phyloP scores from a whole-genome alignment of 192 early-diverging fungal genomes.

The Podila epicladia region DNA sequence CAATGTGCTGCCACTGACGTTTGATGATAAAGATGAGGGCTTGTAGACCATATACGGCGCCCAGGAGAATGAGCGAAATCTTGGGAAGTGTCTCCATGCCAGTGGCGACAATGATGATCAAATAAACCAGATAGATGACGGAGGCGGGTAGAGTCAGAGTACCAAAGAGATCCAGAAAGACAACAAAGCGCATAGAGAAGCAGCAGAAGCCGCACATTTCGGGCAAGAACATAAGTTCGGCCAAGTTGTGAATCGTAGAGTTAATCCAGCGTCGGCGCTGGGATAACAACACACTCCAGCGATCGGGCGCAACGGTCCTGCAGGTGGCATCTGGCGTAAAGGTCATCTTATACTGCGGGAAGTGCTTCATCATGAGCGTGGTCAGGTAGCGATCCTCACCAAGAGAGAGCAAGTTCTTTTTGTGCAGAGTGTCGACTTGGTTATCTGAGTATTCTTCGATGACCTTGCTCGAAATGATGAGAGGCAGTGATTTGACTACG shows the following conservation, averaged over 20 bases:
- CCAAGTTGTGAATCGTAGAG: slow-evolving; percentile 96
- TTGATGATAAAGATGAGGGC: slow-evolving; percentile 67
- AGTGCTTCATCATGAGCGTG: slow-evolving; percentile 97
- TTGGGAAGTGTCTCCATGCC: slow-evolving; percentile 75
- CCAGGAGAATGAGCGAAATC: slow-evolving; percentile 84
- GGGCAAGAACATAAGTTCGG: slow-evolving; percentile 86
- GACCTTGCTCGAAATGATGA: slow-evolving; percentile 83
- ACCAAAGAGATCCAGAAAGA: slow-evolving; percentile 91
- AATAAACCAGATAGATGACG: slow-evolving; percentile 81
- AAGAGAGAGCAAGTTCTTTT: slow-evolving; percentile 95
- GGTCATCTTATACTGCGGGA: slow-evolving; percentile 93
- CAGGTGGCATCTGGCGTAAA: slow-evolving; percentile 93
- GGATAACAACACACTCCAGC: slow-evolving; percentile 89
- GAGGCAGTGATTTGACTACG: slow-evolving; percentile 70
- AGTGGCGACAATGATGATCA: slow-evolving; percentile 75
- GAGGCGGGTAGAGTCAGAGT: slow-evolving; percentile 83
- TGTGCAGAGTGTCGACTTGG: slow-evolving; percentile 93
- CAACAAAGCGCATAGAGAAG: slow-evolving; percentile 98
- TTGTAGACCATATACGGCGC: slow-evolving; percentile 89
- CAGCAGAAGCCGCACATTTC: slow-evolving; percentile 97
- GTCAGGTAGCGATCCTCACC: slow-evolving; percentile 99
- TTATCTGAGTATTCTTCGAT: slow-evolving; percentile 91
- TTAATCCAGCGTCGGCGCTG: slow-evolving; percentile 99
- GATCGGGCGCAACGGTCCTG: slow-evolving; percentile 90
- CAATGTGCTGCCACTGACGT: slow-evolving; percentile 81